These are phyloP conservation scores for Mycena belliarum DNA, from an alignment of 768 basidiomycete genomes.

Conservation along the genomic window DNA sequence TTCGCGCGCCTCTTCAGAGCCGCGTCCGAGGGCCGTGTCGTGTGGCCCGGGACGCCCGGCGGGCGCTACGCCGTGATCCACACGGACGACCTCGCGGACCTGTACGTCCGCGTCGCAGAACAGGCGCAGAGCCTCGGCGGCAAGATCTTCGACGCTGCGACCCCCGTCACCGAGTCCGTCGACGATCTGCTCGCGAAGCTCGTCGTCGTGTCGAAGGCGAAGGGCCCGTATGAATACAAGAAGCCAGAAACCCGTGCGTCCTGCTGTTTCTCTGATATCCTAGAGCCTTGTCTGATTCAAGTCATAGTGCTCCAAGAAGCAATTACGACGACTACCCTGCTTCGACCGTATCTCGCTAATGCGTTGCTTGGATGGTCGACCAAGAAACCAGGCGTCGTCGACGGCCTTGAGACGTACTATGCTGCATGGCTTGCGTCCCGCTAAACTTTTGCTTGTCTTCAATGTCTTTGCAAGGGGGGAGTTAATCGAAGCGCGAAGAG, in stretches of 20 bases:
- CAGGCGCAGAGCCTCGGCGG: slow-evolving; percentile 36
- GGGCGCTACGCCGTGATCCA: slow-evolving; percentile 36
- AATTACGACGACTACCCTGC: slow-evolving; percentile 29
- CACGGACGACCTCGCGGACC: slow-evolving; percentile 46
- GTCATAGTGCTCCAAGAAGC: slow-evolving; percentile 39
- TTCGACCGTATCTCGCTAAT: slow-evolving; percentile 41
- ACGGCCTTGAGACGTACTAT: slow-evolving; percentile 45
- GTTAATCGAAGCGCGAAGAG: no score
- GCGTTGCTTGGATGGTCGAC: slow-evolving; percentile 46
- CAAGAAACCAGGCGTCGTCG: slow-evolving; percentile 41
- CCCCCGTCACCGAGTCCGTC: slow-evolving; percentile 40
- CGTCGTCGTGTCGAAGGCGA: slow-evolving; percentile 37
- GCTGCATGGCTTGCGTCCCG: slow-evolving; percentile 25
- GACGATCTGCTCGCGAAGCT: slow-evolving; percentile 41
- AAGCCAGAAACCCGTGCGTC: slow-evolving; percentile 38
- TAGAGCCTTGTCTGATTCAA: neutral
- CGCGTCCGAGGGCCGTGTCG: slow-evolving; percentile 29
- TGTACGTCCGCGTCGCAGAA: slow-evolving; percentile 43
- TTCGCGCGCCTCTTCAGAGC: slow-evolving; percentile 34
- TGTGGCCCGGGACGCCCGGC: slow-evolving; percentile 16
- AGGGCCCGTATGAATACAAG: slow-evolving; percentile 35
- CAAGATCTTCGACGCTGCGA: slow-evolving; percentile 42
- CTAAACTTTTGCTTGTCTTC: no score
- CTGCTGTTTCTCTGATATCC: neutral
- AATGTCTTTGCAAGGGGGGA: no score